Percentiles rank a stretch among this genome's conserved stretches.
Evolutionary conservation across 768 basidiomycete genomes (phyloP).

Genomic region (Boletus tomentosulus): DNA sequence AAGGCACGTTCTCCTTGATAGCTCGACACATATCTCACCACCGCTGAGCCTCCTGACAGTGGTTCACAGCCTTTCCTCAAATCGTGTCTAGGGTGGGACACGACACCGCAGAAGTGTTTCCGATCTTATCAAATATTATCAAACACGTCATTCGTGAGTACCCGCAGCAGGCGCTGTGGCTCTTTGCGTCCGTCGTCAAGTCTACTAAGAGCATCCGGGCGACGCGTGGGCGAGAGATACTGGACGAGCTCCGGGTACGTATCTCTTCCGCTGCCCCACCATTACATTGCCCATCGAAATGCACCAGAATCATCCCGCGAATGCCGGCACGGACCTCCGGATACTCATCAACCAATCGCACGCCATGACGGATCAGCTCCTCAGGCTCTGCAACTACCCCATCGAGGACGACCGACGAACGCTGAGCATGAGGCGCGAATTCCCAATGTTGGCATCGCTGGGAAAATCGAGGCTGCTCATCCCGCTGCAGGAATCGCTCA

Average conservation of each 20-base stretch:
- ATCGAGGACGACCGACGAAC: slow-evolving; percentile 38
- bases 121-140: slow-evolving; percentile 62
- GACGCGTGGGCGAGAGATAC: slow-evolving; percentile 53
- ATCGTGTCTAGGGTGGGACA: slow-evolving; percentile 93
- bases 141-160: slow-evolving; percentile 70
- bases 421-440: slow-evolving; percentile 48
- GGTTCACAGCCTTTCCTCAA: slow-evolving; percentile 95
- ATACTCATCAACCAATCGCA: slow-evolving; percentile 51
- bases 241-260: slow-evolving; percentile 56
- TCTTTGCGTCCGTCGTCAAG: slow-evolving; percentile 83
- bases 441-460: slow-evolving; percentile 48
- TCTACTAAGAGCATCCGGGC: slow-evolving; percentile 67
- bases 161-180: slow-evolving; percentile 91
- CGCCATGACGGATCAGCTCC: slow-evolving; percentile 64
- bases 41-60: slow-evolving; percentile 45
- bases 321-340: slow-evolving; percentile 39
- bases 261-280: not conserved
- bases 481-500: slow-evolving; percentile 90
- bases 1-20: slow-evolving; percentile 49
- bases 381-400: slow-evolving; percentile 58
- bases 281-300: not conserved
- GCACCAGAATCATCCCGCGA: slow-evolving; percentile 44
- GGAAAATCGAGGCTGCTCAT: slow-evolving; percentile 73
- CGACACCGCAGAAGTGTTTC: slow-evolving; percentile 54
- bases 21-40: not conserved